Conservation (phyloP, 257 asterid species). For the Misopates orontium region DNA sequence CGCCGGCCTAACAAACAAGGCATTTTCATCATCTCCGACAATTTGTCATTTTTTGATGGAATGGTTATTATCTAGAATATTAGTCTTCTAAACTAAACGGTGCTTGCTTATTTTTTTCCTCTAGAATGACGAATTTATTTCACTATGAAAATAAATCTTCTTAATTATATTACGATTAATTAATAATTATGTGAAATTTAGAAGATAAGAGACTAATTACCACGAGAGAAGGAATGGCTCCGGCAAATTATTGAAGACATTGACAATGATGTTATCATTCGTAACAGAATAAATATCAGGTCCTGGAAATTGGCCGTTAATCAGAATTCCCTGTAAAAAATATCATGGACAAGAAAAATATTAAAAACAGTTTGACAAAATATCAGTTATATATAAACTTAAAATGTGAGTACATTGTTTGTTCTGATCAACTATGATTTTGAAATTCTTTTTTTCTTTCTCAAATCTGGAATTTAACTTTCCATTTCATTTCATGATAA, state of each 20-base stretch:
- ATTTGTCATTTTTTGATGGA: neutral
- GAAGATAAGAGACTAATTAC: conserved; percentile 29
- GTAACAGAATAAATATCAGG: conserved; percentile 64
- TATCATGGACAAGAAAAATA: neutral
- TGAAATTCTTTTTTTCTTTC: neutral
- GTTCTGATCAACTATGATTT: no score
- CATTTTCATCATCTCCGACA: conserved; percentile 6
- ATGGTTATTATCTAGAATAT: no score
- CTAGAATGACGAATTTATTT: no score
- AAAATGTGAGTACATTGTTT: no score
- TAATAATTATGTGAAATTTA: neutral
- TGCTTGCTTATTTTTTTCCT: no score
- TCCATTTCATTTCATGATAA: neutral
- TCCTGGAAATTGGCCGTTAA: conserved; percentile 84
- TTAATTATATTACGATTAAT: neutral
- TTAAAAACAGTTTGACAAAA: no score
- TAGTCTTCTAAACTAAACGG: no score
- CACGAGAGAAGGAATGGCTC: conserved; percentile 85
- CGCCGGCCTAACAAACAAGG: conserved; percentile 1
- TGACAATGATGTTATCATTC: conserved; percentile 66
- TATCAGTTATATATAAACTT: no score
- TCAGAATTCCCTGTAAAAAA: conserved; percentile 58
- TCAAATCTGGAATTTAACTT: neutral
- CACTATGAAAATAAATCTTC: no score
- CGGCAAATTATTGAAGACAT: conserved; percentile 62